Evolutionary conservation across 202 grass and related monocot species (phyloP).

Genomic region (Alloteropsis angusta): DNA sequence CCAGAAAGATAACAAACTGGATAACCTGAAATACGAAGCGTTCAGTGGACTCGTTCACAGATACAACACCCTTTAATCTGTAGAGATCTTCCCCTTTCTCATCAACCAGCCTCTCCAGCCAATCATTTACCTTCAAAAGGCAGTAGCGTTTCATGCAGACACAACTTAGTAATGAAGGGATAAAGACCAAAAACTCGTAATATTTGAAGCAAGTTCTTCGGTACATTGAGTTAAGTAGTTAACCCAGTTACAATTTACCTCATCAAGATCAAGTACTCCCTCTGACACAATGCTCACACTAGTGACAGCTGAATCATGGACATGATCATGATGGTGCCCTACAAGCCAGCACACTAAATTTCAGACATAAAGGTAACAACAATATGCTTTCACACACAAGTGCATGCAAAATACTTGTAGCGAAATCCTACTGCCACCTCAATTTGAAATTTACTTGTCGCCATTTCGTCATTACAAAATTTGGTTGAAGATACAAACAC

Average conservation of each 20-base stretch:
- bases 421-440: not conserved
- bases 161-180: not conserved
- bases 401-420: not conserved
- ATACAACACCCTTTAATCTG: constrained; percentile 69
- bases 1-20: not conserved
- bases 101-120: constrained; percentile 67
- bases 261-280: too few species aligned
- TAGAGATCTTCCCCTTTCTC: constrained; percentile 72
- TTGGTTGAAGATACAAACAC: not conserved
- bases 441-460: not conserved
- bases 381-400: not conserved
- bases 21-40: constrained; percentile 55
- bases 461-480: not conserved
- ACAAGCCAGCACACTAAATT: too few species aligned
- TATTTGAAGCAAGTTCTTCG: too few species aligned
- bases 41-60: constrained; percentile 63
- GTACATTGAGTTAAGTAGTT: too few species aligned
- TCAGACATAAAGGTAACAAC: too few species aligned
- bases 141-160: not conserved
- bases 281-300: too few species aligned
- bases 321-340: too few species aligned
- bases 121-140: constrained; percentile 50
- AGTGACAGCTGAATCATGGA: too few species aligned
- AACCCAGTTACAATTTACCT: too few species aligned
- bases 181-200: not conserved